Base-by-base conservation (phyloP, 2,329 filamentous ascomycete genomes). In the Chaetomiaceae sp. region DNA sequence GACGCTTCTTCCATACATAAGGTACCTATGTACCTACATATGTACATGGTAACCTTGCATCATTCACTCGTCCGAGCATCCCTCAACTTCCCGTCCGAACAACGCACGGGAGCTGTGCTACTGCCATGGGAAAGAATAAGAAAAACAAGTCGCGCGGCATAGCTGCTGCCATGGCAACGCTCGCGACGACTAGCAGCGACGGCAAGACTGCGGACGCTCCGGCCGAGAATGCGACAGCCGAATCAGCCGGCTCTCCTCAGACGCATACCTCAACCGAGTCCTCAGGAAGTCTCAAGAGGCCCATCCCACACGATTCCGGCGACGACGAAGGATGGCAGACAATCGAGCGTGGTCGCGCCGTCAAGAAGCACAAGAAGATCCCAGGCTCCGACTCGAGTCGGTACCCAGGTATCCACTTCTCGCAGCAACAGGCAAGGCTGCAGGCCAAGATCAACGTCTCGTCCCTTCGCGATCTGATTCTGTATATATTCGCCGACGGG, bases 401-500 rank as follows among this genome's bases (percentile, higher is more conserved):
- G 61, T 86, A 86, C 65, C 82, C 82, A 36, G 70, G 75, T 34
- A 79, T 86, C 58, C 70, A 71, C 18, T 84, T 85, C 61, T 80
- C 80, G 16, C 66, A 74, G 58, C 78, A 75, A 59, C 78, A 75
- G 52, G 76, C 79, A 16, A 78, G 81, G 60, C 72, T 87, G 6
- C 77, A 83, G 61, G 74, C 76, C 56, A 82, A 81, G 68, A 78
- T 87, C 66, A 80, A 80, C 56, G 73, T 87, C 41, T 78, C 77
- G 55, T 79, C 84, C 56, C 67, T 87, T 48, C 82, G 85, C 62
- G 80, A 79, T 57, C 71, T 87, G 38, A 74, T 85, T 23, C 73
- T 85, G 10, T 87, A 87, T 67, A 76, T 87, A 53, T 80, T 86
- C 53, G 81, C 84, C 56, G 83, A 87, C 64, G 84, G 83, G 11